Evolutionary conservation across 163 green algal species (phyloP), one percentile per base, ranked within the genome.

Genomic region (Chlamydomonas reinhardtii): DNA sequence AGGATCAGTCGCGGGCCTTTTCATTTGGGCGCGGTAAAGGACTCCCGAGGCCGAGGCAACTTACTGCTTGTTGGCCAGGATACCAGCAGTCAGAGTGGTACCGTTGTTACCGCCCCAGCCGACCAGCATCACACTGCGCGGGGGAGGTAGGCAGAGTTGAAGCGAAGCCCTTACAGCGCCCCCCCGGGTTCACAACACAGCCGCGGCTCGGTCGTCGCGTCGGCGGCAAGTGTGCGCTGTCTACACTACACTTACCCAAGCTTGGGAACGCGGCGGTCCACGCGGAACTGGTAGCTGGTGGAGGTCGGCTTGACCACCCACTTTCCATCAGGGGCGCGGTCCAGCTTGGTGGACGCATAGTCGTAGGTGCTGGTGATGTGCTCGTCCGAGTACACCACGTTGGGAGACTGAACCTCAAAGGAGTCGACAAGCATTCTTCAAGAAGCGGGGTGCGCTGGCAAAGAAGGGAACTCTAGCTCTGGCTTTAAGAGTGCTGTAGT

Each of bases 81-180:
- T 96, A 64, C 96, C 97, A 39, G 93, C 98, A 8, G 94, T 98
- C 5, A 99, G 90, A 15, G 98, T 99, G 34, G 96, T 97, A 32
- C 98, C 98, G 89, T 99, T 99, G 93, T 99, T 99, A 69, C 98
- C 98, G 68, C 98, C 98, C 93, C 94, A 97, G 64, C 98, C 98
- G 4, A 99, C 98, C 0, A 99, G 95, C 98, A 99, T 99, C 16
- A 99, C 95, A 17, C 97, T 99, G 96, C 91, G 90, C 52, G 35
- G 39, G n/a, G 56, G 86, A 86, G 27, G 66, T 29, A 71, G 77
- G 68, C 79, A 74, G 37, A 62, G 34, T 19, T 56, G 48, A 56
- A 56, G 48, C 48, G 48, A 56, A 56, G 48, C 48, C 48, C 48
- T 56, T 56, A 56, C 12, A 14, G 11, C 48, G n/a, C n/a, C n/a